Base-by-base conservation (phyloP, 257 asterid genomes). In the Salvia splendens region DNA sequence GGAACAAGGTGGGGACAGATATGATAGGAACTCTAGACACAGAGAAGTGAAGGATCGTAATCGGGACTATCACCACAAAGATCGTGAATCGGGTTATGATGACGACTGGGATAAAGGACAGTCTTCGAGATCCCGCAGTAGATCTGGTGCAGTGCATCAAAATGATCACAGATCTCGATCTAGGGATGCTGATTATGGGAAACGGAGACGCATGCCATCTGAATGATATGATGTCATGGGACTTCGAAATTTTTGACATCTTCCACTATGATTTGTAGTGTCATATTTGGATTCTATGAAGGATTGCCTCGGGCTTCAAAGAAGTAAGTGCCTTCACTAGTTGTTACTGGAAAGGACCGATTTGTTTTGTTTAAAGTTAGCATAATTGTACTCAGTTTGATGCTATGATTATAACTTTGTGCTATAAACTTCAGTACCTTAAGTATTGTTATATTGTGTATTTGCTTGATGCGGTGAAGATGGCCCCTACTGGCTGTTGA, bases 321-420 rank as follows among this genome's bases (percentile, higher is more conserved):
- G 71, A 88, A 85, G 95, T 88, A 88, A 88, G 95, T 87, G 53
- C 65, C 60, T 62, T 80, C 75, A 75, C 59, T 65, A 71, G 70
- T 49, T 77, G 78, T 46, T 73, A 62, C 69, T 69, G 72, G 76
- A 83, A 80, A 72, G 78, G 71, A 71, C 79, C 3, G 77, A 60
- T 73, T 69, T 72, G 61, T 64, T 62, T 65, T 75, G 75, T 64
- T 79, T 71, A 74, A 61, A 71, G 77, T 68, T 73, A 40, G 45
- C 66, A 61, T 68, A 43, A 61, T 55, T 57, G 78, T 74, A 78
- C 81, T 43, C 59, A 61, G 75, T 60, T 61, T 77, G 84, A 70
- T 77, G 76, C 74, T 57, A 70, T 42, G 64, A 14, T 73, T 75
- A 78, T 61, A 70, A 77, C 67, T 73, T 75, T 75, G 74, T 81